Conservation (phyloP, 345 rosid genomes). For the Crucihimalaya himalaica region DNA sequence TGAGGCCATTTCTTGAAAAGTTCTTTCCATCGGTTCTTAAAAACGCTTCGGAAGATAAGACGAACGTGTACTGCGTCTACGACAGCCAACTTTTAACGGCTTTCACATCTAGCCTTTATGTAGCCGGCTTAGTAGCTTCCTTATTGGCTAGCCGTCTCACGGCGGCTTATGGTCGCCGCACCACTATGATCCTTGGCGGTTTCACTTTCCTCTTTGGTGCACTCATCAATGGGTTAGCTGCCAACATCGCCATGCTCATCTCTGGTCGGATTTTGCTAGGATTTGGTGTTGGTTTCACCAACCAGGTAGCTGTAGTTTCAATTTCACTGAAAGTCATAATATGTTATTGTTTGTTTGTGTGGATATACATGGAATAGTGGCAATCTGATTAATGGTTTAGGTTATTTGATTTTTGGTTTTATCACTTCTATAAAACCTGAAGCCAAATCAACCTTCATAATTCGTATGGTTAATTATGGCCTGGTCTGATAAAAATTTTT, state of each 20-base stretch:
- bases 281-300: conserved; percentile 90
- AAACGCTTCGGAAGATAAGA: conserved; percentile 54
- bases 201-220: conserved; percentile 72
- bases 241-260: conserved; percentile 69
- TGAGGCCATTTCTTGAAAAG: conserved; percentile 74
- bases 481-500: background rate
- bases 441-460: background rate
- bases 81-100: conserved; percentile 68
- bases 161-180: conserved; percentile 55
- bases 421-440: background rate
- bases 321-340: background rate
- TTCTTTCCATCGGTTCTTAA: conserved; percentile 69
- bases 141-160: conserved; percentile 74
- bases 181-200: conserved; percentile 73
- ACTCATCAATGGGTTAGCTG: conserved; percentile 73
- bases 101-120: conserved; percentile 78
- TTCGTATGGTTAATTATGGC: background rate
- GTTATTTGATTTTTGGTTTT: background rate
- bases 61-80: conserved; percentile 63
- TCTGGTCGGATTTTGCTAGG: conserved; percentile 83
- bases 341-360: background rate
- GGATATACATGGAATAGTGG: background rate
- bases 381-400: background rate
- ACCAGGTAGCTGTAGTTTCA: conserved; percentile 51
- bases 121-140: conserved; percentile 72